These are phyloP conservation scores for Cladosporium velox DNA, from an alignment of 2,329 filamentous ascomycete species.

Conservation along the genomic window DNA sequence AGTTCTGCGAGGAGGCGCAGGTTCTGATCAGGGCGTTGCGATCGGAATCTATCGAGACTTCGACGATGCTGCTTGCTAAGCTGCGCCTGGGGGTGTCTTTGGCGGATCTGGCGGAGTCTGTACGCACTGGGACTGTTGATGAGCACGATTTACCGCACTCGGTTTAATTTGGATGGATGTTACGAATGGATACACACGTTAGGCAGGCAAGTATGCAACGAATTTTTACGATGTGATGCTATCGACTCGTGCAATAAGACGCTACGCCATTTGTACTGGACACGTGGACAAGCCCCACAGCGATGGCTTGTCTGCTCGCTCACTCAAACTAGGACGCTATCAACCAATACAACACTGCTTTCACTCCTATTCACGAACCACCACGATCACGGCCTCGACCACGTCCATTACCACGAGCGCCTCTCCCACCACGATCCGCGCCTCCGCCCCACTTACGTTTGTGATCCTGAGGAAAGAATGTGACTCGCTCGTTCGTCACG, in stretches of 20 bases:
- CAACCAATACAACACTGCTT: background rate
- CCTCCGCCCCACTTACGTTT: background rate
- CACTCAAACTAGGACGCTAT: background rate
- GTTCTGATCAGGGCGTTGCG: background rate
- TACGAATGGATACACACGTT: background rate
- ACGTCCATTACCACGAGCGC: background rate
- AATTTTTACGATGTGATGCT: background rate
- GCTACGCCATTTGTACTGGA: background rate
- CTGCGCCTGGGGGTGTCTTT: background rate
- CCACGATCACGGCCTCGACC: background rate
- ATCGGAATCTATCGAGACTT: background rate
- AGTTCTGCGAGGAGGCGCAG: background rate
- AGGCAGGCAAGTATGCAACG: background rate
- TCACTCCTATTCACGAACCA: background rate
- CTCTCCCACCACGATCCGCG: background rate
- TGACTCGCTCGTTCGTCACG: background rate
- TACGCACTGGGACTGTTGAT: background rate
- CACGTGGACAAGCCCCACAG: background rate
- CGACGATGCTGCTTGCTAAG: background rate
- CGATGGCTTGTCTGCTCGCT: background rate
- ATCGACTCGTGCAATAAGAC: background rate
- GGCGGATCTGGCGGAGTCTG: background rate
- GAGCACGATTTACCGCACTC: background rate
- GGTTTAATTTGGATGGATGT: background rate
- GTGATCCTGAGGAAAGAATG: background rate